A percentile compares a stretch with the other conserved stretches of the same genome.
Conservation (phyloP, 2,329 filamentous ascomycete species). For the Diaporthe sp. region DNA sequence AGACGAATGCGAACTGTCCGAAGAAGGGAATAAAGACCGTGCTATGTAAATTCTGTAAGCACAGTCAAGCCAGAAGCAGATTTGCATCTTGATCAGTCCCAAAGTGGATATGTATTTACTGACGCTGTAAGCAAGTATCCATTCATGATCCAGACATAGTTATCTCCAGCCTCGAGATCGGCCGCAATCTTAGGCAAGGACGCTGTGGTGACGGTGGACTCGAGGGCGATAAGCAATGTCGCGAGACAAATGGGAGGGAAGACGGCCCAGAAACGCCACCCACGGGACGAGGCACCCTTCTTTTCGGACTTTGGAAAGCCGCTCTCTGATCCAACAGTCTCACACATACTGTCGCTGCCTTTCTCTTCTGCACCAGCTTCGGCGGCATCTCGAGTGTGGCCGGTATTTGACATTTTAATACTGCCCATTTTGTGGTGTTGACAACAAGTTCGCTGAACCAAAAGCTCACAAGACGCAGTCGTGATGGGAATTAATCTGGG, state of each 20-base stretch:
- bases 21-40: conserved; percentile 60
- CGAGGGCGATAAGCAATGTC: conserved; percentile 43
- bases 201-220: conserved; percentile 46
- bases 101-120: not conserved
- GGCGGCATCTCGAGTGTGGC: not conserved
- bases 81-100: no score
- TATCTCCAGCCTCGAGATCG: conserved; percentile 42
- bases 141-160: conserved; percentile 48
- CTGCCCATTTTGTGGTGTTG: not conserved
- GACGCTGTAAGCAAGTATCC: conserved; percentile 42
- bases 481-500: not conserved
- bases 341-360: no score
- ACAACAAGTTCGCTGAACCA: not conserved
- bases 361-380: not conserved
- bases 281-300: not conserved
- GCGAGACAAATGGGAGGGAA: conserved; percentile 39
- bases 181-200: conserved; percentile 45
- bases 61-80: not conserved
- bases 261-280: not conserved
- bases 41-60: conserved; percentile 16
- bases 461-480: not conserved
- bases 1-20: conserved; percentile 64
- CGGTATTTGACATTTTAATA: not conserved
- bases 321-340: not conserved
- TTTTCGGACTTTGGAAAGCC: not conserved